A percentile compares a stretch with the other conserved stretches of the same genome.
These are phyloP conservation scores for Perkinsus olseni DNA, from an alignment of 169 alveolate genomes.

Conservation along the genomic window DNA sequence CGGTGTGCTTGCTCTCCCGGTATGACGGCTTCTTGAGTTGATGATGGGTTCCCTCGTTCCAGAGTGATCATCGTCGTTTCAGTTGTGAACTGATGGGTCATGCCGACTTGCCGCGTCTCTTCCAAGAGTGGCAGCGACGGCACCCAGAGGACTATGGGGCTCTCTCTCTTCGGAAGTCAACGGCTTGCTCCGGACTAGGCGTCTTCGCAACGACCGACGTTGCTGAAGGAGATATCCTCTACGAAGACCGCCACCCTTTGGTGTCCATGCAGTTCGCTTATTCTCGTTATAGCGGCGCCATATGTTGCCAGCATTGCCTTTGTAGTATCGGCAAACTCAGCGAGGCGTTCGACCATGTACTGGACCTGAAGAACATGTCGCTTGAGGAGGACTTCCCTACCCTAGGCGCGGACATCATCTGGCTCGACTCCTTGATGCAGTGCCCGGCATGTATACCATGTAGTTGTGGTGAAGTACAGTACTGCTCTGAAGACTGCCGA, in stretches of 20 bases:
- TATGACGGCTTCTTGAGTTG: not conserved
- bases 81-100: not conserved
- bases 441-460: not conserved
- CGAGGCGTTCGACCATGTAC: not conserved
- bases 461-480: not conserved
- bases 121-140: not conserved
- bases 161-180: not conserved
- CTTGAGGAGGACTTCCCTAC: not conserved
- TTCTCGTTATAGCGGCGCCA: not conserved
- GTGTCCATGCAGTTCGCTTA: not conserved
- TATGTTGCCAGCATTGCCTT: not conserved
- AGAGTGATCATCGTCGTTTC: not conserved
- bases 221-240: not conserved
- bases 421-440: not conserved
- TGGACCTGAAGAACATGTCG: not conserved
- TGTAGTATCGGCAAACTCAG: not conserved
- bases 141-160: not conserved
- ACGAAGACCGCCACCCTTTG: not conserved
- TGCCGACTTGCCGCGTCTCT: not conserved
- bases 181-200: not conserved
- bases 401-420: not conserved
- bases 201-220: not conserved
- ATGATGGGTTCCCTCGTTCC: not conserved
- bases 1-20: not conserved
- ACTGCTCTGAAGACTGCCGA: not conserved